A percentile compares a stretch with the other conserved stretches of the same genome.
Evolutionary conservation across 2,329 filamentous ascomycete genomes (phyloP).

Genomic region (Lachnellula suecica): DNA sequence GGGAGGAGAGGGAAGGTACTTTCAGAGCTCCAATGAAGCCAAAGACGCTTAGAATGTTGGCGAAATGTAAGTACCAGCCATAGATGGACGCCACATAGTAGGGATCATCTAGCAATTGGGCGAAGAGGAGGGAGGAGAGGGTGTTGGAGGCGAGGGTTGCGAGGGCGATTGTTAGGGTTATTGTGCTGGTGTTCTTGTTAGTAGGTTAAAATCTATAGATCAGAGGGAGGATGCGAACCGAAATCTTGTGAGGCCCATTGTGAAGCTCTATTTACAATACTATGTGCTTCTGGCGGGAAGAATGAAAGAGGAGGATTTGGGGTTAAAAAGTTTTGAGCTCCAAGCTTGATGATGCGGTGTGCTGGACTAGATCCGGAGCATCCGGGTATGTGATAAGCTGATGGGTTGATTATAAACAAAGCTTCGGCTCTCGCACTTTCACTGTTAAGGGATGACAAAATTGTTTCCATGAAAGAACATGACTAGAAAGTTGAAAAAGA

Average conservation of each 20-base stretch:
- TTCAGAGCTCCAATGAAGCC: slow-evolving; percentile 43
- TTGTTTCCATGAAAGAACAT: background rate
- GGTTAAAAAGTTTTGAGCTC: background rate
- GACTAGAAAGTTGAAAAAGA: background rate
- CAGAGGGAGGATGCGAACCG: slow-evolving; percentile 1
- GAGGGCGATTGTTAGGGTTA: slow-evolving; percentile 28
- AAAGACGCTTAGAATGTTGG: slow-evolving; percentile 38
- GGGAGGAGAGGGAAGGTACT: slow-evolving; percentile 31
- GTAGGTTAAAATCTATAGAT: background rate
- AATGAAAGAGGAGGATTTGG: background rate
- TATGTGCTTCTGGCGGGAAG: background rate
- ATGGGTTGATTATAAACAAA: background rate
- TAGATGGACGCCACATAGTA: slow-evolving; percentile 34
- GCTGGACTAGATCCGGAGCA: no score
- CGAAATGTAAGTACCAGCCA: slow-evolving; percentile 39
- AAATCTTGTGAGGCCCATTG: slow-evolving; percentile 14
- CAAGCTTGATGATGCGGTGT: no score
- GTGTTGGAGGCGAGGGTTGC: slow-evolving; percentile 30
- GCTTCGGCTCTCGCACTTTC: background rate
- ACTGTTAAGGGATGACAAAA: background rate
- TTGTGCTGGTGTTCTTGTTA: slow-evolving; percentile 16
- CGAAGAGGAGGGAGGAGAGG: slow-evolving; percentile 30
- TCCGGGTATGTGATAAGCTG: background rate
- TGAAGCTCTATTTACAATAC: background rate
- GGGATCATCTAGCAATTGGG: slow-evolving; percentile 33